These are phyloP conservation scores for Endogone sp. DNA, from an alignment of 192 early-diverging fungal species.

Conservation along the genomic window DNA sequence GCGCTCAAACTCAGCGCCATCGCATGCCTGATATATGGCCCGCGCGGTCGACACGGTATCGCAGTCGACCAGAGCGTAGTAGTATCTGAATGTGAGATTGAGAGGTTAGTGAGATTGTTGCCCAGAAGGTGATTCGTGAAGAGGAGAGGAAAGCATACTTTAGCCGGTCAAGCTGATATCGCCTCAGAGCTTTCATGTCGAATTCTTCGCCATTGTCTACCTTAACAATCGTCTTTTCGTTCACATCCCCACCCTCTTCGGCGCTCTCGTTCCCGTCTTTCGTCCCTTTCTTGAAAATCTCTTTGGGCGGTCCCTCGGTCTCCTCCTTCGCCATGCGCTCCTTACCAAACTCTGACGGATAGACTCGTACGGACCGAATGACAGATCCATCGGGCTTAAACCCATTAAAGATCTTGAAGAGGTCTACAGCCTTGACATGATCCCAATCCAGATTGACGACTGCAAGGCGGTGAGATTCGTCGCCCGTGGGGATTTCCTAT, in stretches of 20 bases:
- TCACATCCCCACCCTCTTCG: conserved; percentile 24
- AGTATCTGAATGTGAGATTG: conserved; percentile 49
- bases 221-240: conserved; percentile 44
- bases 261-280: conserved; percentile 16
- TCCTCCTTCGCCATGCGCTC: conserved; percentile 67
- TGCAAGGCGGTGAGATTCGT: conserved; percentile 73
- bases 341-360: conserved; percentile 87
- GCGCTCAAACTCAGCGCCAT: conserved; percentile 89
- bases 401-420: conserved; percentile 79
- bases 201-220: conserved; percentile 69
- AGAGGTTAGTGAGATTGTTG: background rate
- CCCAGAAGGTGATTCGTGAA: background rate
- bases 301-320: conserved; percentile 70
- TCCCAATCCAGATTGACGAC: conserved; percentile 96
- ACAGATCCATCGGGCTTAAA: conserved; percentile 75
- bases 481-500: conserved; percentile 44
- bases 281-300: conserved; percentile 51
- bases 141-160: conserved; percentile 29
- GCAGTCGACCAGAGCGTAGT: conserved; percentile 94
- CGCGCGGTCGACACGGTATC: conserved; percentile 80
- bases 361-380: conserved; percentile 77
- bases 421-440: conserved; percentile 80
- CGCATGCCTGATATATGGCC: conserved; percentile 76
- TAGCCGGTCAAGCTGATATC: conserved; percentile 89
- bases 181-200: conserved; percentile 76